Conservation (phyloP, 805 yeast species). For the Teunomyces gatunensis region DNA sequence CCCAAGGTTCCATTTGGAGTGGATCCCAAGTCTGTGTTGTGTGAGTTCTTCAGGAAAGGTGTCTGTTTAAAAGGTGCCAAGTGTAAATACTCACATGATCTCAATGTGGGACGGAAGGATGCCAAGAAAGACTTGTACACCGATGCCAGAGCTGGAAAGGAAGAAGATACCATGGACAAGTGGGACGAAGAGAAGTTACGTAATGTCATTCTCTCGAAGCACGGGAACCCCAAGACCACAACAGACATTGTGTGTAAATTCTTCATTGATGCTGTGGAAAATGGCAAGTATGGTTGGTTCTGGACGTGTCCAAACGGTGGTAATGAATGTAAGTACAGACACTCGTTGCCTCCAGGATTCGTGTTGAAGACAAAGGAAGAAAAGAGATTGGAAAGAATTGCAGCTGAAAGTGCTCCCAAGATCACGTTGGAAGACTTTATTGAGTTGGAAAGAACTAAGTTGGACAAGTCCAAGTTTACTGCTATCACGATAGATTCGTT, state of each 20-base stretch:
- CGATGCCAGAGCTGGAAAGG: conserved; percentile 74
- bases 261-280: conserved; percentile 96
- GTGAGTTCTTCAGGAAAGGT: conserved; percentile 81
- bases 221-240: conserved; percentile 90
- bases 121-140: conserved; percentile 90
- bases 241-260: conserved; percentile 92
- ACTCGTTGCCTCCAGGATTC: conserved; percentile 95
- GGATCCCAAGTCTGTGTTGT: conserved; percentile 90
- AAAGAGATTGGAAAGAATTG: conserved; percentile 81
- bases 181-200: conserved; percentile 98
- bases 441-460: conserved; percentile 84
- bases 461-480: conserved; percentile 72
- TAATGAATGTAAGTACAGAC: conserved; percentile 88
- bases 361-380: conserved; percentile 96
- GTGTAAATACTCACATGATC: conserved; percentile 93
- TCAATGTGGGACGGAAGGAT: conserved; percentile 79
- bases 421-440: conserved; percentile 94
- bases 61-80: conserved; percentile 83
- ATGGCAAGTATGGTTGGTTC: conserved; percentile 98
- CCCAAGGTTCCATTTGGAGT: conserved; percentile 96
- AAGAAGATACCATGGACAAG: conserved; percentile 84
- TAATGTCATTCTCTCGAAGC: conserved; percentile 82
- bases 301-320: conserved; percentile 98
- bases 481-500: conserved; percentile 85
- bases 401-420: conserved; percentile 79